Evolutionary conservation across 2,329 filamentous ascomycete species (phyloP), one percentile per base, ranked within the genome.

Genomic region (Knufia fluminis): DNA sequence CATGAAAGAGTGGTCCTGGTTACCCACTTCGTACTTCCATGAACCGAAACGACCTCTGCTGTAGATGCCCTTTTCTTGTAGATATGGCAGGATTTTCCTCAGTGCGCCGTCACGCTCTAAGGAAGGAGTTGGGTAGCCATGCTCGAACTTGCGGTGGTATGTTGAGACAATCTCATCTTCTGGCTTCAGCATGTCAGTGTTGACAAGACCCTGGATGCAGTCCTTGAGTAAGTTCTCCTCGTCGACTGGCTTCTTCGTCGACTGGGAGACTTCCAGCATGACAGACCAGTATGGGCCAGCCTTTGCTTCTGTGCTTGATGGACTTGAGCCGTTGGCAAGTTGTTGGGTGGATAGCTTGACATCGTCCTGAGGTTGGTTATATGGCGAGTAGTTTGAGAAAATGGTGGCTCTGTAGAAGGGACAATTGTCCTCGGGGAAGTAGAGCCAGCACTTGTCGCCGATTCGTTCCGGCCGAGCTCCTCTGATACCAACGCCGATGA

Each of bases 361-460:
- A 51, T 83, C 82, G 52, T 81, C 76, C 58, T 86, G 75, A 28
- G 92, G 92, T 74, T 97, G 92, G 78, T 98, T 98, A 80, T 94
- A 83, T 47, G 91, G 92, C 19, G 92, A 97, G 79, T 98, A 98
- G 80, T 98, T 98, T 71, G 91, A 97, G 81, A 98, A 98, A 74
- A 98, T 97, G 65, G 92, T 98, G 64, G 92, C 92, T 61, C 92
- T 87, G 79, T 98, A 98, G 79, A 98, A 98, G 67, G 89, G 89
- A 77, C 89, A 96, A 79, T 98, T 85, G 70, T 95, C 85, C 71
- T 98, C 92, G 55, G 92, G 92, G 82, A 97, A 98, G 80, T 98
- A 98, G 59, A 98, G 77, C 90, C 92, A 98, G 82, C 92, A 98
- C 80, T 97, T 98, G 76, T 98, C 92, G 58, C 92, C 92, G 61